Conservation (phyloP, 257 asterid genomes). For the Przewalskia tangutica region DNA sequence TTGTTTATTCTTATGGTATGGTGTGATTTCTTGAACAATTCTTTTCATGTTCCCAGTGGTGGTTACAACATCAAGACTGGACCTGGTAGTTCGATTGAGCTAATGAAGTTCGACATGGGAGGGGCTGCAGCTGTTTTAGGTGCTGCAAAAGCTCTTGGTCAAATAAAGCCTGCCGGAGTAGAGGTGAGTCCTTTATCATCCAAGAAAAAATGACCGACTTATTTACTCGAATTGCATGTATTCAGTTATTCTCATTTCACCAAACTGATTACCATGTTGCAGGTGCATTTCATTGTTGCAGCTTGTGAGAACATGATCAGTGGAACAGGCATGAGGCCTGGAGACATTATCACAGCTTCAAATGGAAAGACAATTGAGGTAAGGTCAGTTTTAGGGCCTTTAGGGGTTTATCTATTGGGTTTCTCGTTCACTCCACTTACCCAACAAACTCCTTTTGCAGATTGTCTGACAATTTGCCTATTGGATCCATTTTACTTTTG, state of each 20-base stretch:
- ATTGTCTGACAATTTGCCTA: neutral
- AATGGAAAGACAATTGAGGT: constrained; percentile 98
- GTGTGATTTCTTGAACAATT: neutral
- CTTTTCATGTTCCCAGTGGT: constrained; percentile 42
- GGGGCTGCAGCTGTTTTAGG: constrained; percentile 97
- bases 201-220: neutral
- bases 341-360: constrained; percentile 83
- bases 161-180: constrained; percentile 93
- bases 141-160: constrained; percentile 95
- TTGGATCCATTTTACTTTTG: neutral
- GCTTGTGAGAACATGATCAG: constrained; percentile 98
- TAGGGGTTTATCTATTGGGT: neutral
- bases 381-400: neutral
- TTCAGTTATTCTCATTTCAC: neutral
- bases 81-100: constrained; percentile 77
- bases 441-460: neutral
- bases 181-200: constrained; percentile 39
- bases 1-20: neutral
- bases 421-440: neutral
- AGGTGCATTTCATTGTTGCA: constrained; percentile 95
- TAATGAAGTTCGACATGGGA: constrained; percentile 97
- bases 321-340: constrained; percentile 97
- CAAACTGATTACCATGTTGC: constrained; percentile 12
- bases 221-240: constrained; percentile 1
- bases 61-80: constrained; percentile 98